phyloP scores from a whole-genome alignment of 2,329 filamentous ascomycete species.

The Aspergillus sclerotialis region DNA sequence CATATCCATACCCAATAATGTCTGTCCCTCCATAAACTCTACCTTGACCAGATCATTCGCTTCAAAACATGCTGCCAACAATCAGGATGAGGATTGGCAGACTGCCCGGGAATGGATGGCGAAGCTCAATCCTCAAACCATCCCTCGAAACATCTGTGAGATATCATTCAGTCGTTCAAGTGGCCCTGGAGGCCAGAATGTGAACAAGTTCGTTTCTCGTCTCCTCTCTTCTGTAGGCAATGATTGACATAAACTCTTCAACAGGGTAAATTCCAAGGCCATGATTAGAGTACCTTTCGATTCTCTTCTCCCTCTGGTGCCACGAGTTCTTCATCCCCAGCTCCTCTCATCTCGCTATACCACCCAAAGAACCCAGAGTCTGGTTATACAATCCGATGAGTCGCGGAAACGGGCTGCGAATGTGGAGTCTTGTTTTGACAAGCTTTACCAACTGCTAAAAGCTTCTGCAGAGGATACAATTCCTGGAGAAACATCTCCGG shows the following conservation, averaged over 20 bases:
- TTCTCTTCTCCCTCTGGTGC: slow-evolving; percentile 48
- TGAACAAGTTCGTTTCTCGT: slow-evolving; percentile 53
- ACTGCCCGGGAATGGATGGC: slow-evolving; percentile 52
- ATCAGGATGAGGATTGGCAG: slow-evolving; percentile 25
- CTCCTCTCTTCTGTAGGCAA: not conserved
- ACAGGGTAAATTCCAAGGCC: slow-evolving; percentile 60
- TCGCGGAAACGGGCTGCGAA: slow-evolving; percentile 57
- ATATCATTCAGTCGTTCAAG: slow-evolving; percentile 58
- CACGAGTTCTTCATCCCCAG: slow-evolving; percentile 45
- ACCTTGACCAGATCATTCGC: slow-evolving; percentile 19
- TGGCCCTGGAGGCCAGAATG: slow-evolving; percentile 61
- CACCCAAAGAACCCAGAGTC: slow-evolving; percentile 44
- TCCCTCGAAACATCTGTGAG: slow-evolving; percentile 51
- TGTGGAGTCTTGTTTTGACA: slow-evolving; percentile 52
- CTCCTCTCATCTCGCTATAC: slow-evolving; percentile 50
- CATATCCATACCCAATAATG: too few species aligned
- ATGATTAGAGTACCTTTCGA: slow-evolving; percentile 52
- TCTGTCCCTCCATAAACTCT: too few species aligned
- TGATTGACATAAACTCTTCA: not conserved
- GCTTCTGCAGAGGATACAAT: slow-evolving; percentile 45
- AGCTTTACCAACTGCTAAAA: slow-evolving; percentile 49
- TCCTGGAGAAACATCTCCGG: slow-evolving; percentile 54
- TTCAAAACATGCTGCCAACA: slow-evolving; percentile 13
- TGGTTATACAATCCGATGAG: slow-evolving; percentile 59
- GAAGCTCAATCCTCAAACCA: slow-evolving; percentile 45